Conservation (phyloP, 805 yeast species). For the Saccharomyces kudriavzevii region DNA sequence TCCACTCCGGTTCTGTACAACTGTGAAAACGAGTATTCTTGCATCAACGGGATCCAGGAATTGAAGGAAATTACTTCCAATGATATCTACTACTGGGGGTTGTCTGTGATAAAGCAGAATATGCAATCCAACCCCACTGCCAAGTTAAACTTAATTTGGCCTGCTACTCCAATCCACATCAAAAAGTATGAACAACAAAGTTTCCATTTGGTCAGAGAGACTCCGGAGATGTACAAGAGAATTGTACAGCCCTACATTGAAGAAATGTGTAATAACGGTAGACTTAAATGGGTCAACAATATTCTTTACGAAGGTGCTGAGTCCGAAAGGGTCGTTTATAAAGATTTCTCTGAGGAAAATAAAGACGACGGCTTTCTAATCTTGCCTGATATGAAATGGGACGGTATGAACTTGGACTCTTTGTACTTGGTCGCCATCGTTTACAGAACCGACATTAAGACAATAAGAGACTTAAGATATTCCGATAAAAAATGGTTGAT, state of each 20-base stretch:
- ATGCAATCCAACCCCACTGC: slow-evolving; percentile 45
- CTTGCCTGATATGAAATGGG: slow-evolving; percentile 98
- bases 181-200: slow-evolving; percentile 59
- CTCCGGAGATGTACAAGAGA: slow-evolving; percentile 62
- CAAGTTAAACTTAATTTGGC: slow-evolving; percentile 72
- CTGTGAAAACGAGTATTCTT: slow-evolving; percentile 13
- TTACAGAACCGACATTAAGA: slow-evolving; percentile 56
- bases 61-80: slow-evolving; percentile 48
- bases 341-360: slow-evolving; percentile 44
- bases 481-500: slow-evolving; percentile 53
- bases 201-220: slow-evolving; percentile 61
- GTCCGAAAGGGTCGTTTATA: slow-evolving; percentile 63
- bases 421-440: slow-evolving; percentile 75
- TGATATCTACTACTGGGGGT: slow-evolving; percentile 82
- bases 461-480: slow-evolving; percentile 65
- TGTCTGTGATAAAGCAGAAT: slow-evolving; percentile 41
- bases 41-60: slow-evolving; percentile 22
- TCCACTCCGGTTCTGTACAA: slow-evolving; percentile 6
- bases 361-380: slow-evolving; percentile 56
- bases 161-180: slow-evolving; percentile 83
- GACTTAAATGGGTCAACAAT: slow-evolving; percentile 86
- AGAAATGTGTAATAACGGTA: slow-evolving; percentile 59
- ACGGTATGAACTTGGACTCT: slow-evolving; percentile 56
- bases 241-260: slow-evolving; percentile 70
- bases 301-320: slow-evolving; percentile 79